phyloP scores from a whole-genome alignment of 1,139 yeast genomes.

The Casaregolazyma lundiana region DNA sequence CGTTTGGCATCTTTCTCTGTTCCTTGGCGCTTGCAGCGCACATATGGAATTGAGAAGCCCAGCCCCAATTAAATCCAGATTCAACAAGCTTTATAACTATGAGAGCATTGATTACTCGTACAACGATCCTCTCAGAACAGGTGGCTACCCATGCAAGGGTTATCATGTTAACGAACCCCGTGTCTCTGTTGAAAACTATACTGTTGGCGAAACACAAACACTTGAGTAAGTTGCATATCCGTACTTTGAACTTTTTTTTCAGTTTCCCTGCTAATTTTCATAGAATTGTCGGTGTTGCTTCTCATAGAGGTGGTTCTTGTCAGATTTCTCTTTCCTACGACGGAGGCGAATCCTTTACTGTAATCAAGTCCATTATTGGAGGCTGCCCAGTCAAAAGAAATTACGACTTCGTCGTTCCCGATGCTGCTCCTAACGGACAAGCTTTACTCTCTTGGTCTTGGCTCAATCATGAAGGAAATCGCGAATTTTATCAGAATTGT shows the following conservation, averaged over 20 bases:
- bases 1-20: background rate
- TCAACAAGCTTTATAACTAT: conserved; percentile 18
- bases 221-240: conserved; percentile 13
- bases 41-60: conserved; percentile 27
- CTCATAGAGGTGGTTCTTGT: conserved; percentile 29
- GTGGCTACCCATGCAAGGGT: conserved; percentile 29
- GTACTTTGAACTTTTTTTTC: background rate
- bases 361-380: conserved; percentile 28
- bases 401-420: conserved; percentile 24
- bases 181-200: conserved; percentile 22
- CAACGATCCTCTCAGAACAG: conserved; percentile 19
- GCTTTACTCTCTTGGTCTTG: conserved; percentile 29
- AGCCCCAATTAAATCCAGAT: conserved; percentile 24
- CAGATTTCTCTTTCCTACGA: conserved; percentile 29
- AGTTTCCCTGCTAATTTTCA: background rate
- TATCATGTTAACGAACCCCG: conserved; percentile 22
- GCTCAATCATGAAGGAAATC: conserved; percentile 27
- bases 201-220: conserved; percentile 21
- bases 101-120: conserved; percentile 21
- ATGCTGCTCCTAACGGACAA: conserved; percentile 24
- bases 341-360: conserved; percentile 25
- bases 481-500: conserved; percentile 29
- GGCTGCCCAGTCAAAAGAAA: conserved; percentile 26
- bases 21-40: background rate
- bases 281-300: conserved; percentile 23